Conservation (phyloP, 2,329 filamentous ascomycete genomes). For the Niveomyces coronatus region DNA sequence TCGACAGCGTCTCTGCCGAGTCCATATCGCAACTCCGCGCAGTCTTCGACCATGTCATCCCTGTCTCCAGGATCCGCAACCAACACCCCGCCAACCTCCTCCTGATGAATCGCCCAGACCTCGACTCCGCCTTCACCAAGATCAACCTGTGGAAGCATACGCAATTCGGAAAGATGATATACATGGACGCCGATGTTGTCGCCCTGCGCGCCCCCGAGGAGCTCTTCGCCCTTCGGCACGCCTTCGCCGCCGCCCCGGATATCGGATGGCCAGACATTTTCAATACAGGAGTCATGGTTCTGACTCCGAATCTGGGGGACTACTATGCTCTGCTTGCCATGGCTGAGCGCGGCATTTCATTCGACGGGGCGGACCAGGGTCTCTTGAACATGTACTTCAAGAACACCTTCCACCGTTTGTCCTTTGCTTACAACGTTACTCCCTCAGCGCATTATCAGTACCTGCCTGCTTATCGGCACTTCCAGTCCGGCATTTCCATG, state of each 20-base stretch:
- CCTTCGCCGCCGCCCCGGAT: conserved; percentile 71
- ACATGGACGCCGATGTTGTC: conserved; percentile 91
- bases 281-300: conserved; percentile 94
- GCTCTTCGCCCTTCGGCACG: conserved; percentile 58
- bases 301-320: conserved; percentile 76
- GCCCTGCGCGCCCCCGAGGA: conserved; percentile 85
- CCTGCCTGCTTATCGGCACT: conserved; percentile 86
- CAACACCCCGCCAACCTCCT: conserved; percentile 69
- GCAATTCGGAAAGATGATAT: conserved; percentile 86
- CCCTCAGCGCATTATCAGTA: conserved; percentile 97
- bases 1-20: conserved; percentile 64
- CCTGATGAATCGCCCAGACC: conserved; percentile 83
- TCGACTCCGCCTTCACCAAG: conserved; percentile 92
- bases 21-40: conserved; percentile 72
- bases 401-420: conserved; percentile 72
- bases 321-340: conserved; percentile 78
- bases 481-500: conserved; percentile 78
- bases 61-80: conserved; percentile 72
- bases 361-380: conserved; percentile 94
- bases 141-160: conserved; percentile 87
- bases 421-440: conserved; percentile 95
- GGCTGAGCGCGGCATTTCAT: conserved; percentile 79
- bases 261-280: conserved; percentile 98
- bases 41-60: conserved; percentile 81
- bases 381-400: conserved; percentile 91